Evolutionary conservation across 768 basidiomycete genomes (phyloP).

Genomic region (Gloeophyllum trabeum): DNA sequence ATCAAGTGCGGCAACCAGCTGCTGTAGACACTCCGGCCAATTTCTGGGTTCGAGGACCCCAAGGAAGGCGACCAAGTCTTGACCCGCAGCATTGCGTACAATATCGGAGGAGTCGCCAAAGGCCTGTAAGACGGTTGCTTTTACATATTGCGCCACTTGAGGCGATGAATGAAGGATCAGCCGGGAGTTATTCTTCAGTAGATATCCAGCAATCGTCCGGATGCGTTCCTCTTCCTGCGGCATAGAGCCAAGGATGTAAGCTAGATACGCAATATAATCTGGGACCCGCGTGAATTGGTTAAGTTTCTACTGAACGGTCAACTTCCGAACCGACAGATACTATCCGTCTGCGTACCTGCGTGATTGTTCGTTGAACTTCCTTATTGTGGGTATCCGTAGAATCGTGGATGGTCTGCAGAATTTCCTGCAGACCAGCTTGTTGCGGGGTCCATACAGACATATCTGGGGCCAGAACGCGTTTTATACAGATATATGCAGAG

Average conservation of each 20-base stretch:
- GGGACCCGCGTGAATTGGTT: conserved; percentile 80
- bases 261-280: conserved; percentile 93
- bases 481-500: not conserved
- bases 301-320: conserved; percentile 49
- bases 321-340: conserved; percentile 10
- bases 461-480: not conserved
- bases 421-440: conserved; percentile 80
- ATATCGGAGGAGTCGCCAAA: conserved; percentile 76
- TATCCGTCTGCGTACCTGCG: conserved; percentile 45
- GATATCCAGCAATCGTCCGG: conserved; percentile 90
- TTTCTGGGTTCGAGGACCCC: conserved; percentile 81
- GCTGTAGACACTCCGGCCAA: conserved; percentile 91
- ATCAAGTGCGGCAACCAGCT: conserved; percentile 74
- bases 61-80: conserved; percentile 86
- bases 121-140: conserved; percentile 65
- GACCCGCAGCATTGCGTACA: conserved; percentile 89
- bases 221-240: conserved; percentile 84
- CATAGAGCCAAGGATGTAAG: conserved; percentile 79
- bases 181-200: conserved; percentile 92
- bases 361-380: conserved; percentile 64
- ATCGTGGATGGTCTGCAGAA: conserved; percentile 83
- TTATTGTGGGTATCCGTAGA: conserved; percentile 74
- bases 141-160: conserved; percentile 63
- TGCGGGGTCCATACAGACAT: conserved; percentile 75
- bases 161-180: conserved; percentile 58